phyloP scores from a whole-genome alignment of 176 grass and related monocot species.

The Paspalum vaginatum region DNA sequence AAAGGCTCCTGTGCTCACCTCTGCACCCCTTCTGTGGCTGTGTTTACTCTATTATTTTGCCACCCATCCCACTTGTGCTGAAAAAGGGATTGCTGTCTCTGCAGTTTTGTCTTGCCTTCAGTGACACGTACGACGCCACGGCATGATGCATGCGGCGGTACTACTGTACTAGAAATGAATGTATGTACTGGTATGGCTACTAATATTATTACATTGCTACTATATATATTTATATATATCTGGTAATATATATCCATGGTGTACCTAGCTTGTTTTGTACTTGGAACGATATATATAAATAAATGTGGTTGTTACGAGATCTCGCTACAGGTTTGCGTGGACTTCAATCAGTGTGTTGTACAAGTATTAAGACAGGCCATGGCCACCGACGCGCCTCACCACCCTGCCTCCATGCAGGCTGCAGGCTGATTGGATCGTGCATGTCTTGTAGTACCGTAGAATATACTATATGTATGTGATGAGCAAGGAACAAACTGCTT shows the following conservation, averaged over 20 bases:
- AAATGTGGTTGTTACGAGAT: slow-evolving; percentile 20
- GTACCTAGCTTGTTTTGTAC: no score
- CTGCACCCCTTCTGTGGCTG: not conserved
- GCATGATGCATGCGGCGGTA: no score
- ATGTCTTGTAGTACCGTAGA: not conserved
- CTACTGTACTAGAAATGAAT: no score
- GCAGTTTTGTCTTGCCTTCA: slow-evolving; percentile 54
- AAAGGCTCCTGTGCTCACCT: slow-evolving; percentile 22
- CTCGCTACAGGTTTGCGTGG: slow-evolving; percentile 32
- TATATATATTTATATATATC: no score
- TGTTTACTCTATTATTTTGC: slow-evolving; percentile 12
- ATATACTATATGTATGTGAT: no score
- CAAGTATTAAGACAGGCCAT: not conserved
- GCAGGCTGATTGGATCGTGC: not conserved
- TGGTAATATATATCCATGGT: no score
- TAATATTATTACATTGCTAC: no score
- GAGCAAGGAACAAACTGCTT: not conserved
- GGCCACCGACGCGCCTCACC: slow-evolving; percentile 21
- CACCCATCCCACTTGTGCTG: slow-evolving; percentile 10
- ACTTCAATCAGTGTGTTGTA: slow-evolving; percentile 21
- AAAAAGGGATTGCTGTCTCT: slow-evolving; percentile 28
- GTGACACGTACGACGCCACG: not conserved
- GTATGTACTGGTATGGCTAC: no score
- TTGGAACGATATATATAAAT: not conserved
- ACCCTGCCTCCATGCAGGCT: not conserved